These are phyloP conservation scores for Aspergillus ustus DNA, from an alignment of 2,329 filamentous ascomycete genomes.

Conservation along the genomic window DNA sequence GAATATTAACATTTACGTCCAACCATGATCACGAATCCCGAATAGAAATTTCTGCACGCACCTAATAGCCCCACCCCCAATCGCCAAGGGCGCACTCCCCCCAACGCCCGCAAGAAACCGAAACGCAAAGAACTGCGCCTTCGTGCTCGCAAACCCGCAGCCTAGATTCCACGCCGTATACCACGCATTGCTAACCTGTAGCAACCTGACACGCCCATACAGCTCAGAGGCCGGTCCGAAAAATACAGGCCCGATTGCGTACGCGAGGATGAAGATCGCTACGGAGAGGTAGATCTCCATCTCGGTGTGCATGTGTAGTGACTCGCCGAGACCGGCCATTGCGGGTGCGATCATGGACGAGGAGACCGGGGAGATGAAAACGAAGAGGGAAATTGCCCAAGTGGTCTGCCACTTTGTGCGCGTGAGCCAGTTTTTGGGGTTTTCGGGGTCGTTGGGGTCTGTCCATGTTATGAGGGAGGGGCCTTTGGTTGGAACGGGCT, in stretches of 20 bases:
- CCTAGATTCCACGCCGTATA: slow-evolving; percentile 23
- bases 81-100: slow-evolving; percentile 50
- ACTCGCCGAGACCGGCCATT: slow-evolving; percentile 54
- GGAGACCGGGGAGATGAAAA: slow-evolving; percentile 65
- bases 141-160: slow-evolving; percentile 46
- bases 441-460: slow-evolving; percentile 50
- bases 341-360: slow-evolving; percentile 63
- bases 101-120: slow-evolving; percentile 63
- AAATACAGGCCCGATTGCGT: slow-evolving; percentile 41
- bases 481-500: neutral
- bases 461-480: slow-evolving; percentile 5
- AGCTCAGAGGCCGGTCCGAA: slow-evolving; percentile 24
- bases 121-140: slow-evolving; percentile 48
- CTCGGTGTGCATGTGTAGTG: slow-evolving; percentile 55
- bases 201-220: slow-evolving; percentile 19
- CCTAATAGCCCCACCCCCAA: slow-evolving; percentile 48
- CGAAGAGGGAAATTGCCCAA: slow-evolving; percentile 60
- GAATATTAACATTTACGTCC: slow-evolving; percentile 28
- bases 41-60: slow-evolving; percentile 30
- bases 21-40: too few species aligned
- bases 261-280: slow-evolving; percentile 60
- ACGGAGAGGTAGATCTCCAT: slow-evolving; percentile 54
- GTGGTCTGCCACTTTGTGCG: slow-evolving; percentile 61
- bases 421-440: slow-evolving; percentile 59
- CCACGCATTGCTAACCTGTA: slow-evolving; percentile 22